Percentiles rank a stretch among this genome's conserved stretches.
These are phyloP conservation scores for Exophiala sp. DNA, from an alignment of 2,329 filamentous ascomycete genomes.

Conservation along the genomic window DNA sequence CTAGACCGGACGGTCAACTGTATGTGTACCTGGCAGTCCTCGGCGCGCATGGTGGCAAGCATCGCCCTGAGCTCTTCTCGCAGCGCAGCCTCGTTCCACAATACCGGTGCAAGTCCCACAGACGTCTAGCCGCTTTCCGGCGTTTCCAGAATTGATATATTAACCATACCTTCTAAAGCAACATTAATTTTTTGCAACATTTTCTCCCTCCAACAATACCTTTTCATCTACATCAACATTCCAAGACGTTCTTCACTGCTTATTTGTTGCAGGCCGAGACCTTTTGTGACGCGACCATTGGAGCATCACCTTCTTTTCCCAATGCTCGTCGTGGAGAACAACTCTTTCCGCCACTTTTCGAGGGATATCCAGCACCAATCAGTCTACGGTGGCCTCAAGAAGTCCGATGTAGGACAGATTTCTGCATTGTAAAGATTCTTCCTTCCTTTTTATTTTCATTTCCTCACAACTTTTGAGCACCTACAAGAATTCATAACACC, in stretches of 20 bases:
- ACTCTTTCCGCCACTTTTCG: not conserved
- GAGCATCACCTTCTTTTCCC: not conserved
- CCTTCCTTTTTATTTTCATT: conserved; percentile 1
- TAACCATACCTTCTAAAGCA: not conserved
- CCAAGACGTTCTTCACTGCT: not conserved
- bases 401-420: not conserved
- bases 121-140: not conserved
- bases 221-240: not conserved
- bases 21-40: not conserved
- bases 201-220: not conserved
- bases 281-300: not conserved
- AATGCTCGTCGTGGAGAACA: not conserved
- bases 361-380: conserved; percentile 2
- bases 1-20: not conserved
- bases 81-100: not conserved
- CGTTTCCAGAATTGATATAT: not conserved
- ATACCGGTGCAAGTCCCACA: not conserved
- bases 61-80: not conserved
- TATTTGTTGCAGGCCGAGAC: not conserved
- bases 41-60: not conserved
- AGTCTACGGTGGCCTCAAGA: conserved; percentile 1
- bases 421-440: not conserved
- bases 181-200: not conserved
- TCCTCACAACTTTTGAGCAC: not conserved
- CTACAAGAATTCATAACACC: not conserved